phyloP scores from a whole-genome alignment of 768 basidiomycete species.

The Cystofilobasidium bisporidii region DNA sequence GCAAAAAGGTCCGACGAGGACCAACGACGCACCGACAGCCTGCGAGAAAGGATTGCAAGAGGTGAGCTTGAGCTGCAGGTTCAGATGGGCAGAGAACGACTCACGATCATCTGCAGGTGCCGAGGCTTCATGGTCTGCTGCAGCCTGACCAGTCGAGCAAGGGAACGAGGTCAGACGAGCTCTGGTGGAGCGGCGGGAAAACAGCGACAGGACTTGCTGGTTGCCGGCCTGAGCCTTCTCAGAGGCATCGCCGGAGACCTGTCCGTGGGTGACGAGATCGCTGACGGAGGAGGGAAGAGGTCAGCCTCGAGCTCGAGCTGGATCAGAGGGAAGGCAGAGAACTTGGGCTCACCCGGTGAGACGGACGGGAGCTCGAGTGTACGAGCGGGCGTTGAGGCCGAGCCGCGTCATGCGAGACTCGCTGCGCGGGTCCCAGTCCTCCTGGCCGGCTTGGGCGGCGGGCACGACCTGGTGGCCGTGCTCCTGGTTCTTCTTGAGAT shows the following conservation, averaged over 20 bases:
- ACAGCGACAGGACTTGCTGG: not conserved
- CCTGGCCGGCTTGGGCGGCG: not conserved
- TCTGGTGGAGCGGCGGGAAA: not conserved
- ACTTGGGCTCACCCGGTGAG: too few species aligned
- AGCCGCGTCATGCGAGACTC: constrained; percentile 19
- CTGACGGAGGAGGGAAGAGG: not conserved
- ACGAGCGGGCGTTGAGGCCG: constrained; percentile 17
- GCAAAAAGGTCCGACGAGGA: not conserved
- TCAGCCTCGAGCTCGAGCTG: too few species aligned
- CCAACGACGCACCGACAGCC: constrained; percentile 4
- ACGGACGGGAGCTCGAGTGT: constrained; percentile 15
- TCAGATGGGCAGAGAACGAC: not conserved
- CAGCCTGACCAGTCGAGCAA: not conserved
- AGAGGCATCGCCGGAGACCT: not conserved
- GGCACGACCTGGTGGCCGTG: not conserved
- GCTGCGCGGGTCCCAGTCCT: constrained; percentile 9
- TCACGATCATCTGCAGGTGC: constrained; percentile 3
- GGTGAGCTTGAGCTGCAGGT: too few species aligned
- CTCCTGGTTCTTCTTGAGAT: not conserved
- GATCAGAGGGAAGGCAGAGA: too few species aligned
- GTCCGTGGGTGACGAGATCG: constrained; percentile 13
- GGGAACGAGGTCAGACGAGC: not conserved
- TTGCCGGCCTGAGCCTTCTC: not conserved
- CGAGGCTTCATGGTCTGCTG: constrained; percentile 25
- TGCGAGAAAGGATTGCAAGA: not conserved